Conservation (phyloP, 805 yeast species). For the Zygoascus biomembranicola region DNA sequence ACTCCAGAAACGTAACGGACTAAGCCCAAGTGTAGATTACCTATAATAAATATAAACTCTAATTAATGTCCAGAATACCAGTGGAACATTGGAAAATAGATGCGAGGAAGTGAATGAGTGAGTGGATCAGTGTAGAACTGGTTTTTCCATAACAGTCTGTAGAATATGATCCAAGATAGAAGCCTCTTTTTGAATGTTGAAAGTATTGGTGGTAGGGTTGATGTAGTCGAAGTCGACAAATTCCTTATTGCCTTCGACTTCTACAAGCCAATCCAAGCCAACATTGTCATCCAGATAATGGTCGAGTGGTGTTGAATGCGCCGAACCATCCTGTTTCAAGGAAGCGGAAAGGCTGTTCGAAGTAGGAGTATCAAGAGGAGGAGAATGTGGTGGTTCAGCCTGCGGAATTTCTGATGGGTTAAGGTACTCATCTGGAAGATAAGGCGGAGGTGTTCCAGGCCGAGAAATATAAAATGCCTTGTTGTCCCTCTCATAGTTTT, state of each 20-base stretch:
- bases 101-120: too few species aligned
- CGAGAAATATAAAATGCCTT: slow-evolving; percentile 4
- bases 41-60: too few species aligned
- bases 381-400: neutral
- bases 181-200: slow-evolving; percentile 1
- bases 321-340: neutral
- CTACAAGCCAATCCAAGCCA: slow-evolving; percentile 1
- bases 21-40: too few species aligned
- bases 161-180: slow-evolving; percentile 2
- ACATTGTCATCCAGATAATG: neutral
- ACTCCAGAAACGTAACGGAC: too few species aligned
- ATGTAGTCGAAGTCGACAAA: neutral
- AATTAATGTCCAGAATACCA: too few species aligned
- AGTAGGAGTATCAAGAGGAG: neutral
- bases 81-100: too few species aligned
- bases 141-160: slow-evolving; percentile 2
- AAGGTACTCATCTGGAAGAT: slow-evolving; percentile 12
- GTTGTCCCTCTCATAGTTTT: neutral
- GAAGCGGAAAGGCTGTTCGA: neutral
- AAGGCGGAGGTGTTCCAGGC: slow-evolving; percentile 12
- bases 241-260: neutral
- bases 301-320: neutral
- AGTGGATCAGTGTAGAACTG: neutral
- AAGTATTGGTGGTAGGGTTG: neutral
- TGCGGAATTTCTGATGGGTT: neutral